A percentile compares a stretch with the other conserved stretches of the same genome.
Conservation (phyloP, 2,329 filamentous ascomycete genomes). For the Endocalyx cinctus region DNA sequence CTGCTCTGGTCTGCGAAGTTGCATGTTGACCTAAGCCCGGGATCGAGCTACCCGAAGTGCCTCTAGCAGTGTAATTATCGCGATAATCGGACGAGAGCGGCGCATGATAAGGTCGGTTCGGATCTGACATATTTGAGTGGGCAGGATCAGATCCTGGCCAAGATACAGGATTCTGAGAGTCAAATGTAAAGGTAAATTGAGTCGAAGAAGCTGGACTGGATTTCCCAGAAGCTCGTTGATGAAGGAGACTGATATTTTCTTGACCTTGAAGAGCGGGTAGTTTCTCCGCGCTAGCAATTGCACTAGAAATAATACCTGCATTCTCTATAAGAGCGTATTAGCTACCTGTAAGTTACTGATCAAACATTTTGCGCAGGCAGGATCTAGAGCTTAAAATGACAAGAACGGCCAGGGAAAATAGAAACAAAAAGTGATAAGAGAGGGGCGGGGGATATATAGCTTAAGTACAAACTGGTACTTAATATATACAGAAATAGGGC, state of each 20-base stretch:
- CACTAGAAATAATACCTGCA: constrained; percentile 80
- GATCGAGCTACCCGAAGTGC: background rate
- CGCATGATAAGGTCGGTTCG: constrained; percentile 17
- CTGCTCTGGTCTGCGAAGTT: constrained; percentile 11
- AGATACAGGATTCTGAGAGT: constrained; percentile 77
- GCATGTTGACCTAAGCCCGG: too few relatives aligned
- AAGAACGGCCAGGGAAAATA: too few relatives aligned
- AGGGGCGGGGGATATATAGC: background rate
- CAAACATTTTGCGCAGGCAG: too few relatives aligned
- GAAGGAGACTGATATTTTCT: constrained; percentile 74
- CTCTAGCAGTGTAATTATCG: constrained; percentile 10
- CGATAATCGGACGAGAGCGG: constrained; percentile 11
- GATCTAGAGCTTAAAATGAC: too few relatives aligned
- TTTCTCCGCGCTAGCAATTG: constrained; percentile 83
- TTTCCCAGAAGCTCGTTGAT: constrained; percentile 61
- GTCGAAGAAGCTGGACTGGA: constrained; percentile 63
- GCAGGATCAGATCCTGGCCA: constrained; percentile 58
- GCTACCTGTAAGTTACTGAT: too few relatives aligned
- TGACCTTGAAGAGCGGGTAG: constrained; percentile 60
- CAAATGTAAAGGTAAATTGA: constrained; percentile 95
- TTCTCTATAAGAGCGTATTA: constrained; percentile 38
- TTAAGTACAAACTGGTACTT: too few relatives aligned
- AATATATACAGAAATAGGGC: constrained; percentile 1
- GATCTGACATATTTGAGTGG: constrained; percentile 26
- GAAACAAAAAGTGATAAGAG: too few relatives aligned